Conservation (phyloP, 2,329 filamentous ascomycete genomes). For the Ceratocystis alfenasii region DNA sequence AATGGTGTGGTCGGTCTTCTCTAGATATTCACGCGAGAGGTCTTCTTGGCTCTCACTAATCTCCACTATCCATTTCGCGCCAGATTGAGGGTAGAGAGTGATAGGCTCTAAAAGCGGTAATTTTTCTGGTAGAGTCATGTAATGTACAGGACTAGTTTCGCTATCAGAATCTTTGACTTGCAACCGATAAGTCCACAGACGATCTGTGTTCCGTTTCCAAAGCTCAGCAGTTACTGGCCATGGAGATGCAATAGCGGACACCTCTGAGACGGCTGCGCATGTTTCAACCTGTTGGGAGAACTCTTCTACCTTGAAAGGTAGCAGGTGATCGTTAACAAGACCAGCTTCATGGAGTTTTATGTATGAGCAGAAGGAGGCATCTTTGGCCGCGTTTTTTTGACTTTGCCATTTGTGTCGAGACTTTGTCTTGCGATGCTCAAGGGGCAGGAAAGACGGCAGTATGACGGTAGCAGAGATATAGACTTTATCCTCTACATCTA, state of each 20-base stretch:
- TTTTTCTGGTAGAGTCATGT: slow-evolving; percentile 34
- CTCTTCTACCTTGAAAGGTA: slow-evolving; percentile 47
- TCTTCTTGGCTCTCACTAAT: slow-evolving; percentile 23
- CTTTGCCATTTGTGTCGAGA: slow-evolving; percentile 52
- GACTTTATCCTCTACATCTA: slow-evolving; percentile 17
- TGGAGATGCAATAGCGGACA: slow-evolving; percentile 34
- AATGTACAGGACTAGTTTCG: slow-evolving; percentile 30
- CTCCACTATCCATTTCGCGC: slow-evolving; percentile 31
- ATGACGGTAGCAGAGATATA: slow-evolving; percentile 48
- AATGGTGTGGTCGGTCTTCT: slow-evolving; percentile 27
- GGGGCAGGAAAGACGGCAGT: slow-evolving; percentile 59
- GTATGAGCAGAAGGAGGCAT: slow-evolving; percentile 76
- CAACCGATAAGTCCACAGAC: slow-evolving; percentile 28
- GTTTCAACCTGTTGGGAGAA: slow-evolving; percentile 30
- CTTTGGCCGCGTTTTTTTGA: slow-evolving; percentile 61
- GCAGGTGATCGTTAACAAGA: slow-evolving; percentile 63
- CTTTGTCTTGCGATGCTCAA: slow-evolving; percentile 42
- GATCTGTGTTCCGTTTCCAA: slow-evolving; percentile 30
- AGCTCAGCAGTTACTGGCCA: slow-evolving; percentile 36
- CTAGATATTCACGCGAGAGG: slow-evolving; percentile 16
- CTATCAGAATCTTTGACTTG: slow-evolving; percentile 30
- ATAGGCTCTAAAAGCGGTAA: slow-evolving; percentile 33
- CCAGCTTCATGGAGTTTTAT: slow-evolving; percentile 54
- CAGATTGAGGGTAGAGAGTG: slow-evolving; percentile 32
- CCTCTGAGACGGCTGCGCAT: slow-evolving; percentile 30